phyloP scores from a whole-genome alignment of 2,329 filamentous ascomycete genomes.

The Aspergillus sp. region DNA sequence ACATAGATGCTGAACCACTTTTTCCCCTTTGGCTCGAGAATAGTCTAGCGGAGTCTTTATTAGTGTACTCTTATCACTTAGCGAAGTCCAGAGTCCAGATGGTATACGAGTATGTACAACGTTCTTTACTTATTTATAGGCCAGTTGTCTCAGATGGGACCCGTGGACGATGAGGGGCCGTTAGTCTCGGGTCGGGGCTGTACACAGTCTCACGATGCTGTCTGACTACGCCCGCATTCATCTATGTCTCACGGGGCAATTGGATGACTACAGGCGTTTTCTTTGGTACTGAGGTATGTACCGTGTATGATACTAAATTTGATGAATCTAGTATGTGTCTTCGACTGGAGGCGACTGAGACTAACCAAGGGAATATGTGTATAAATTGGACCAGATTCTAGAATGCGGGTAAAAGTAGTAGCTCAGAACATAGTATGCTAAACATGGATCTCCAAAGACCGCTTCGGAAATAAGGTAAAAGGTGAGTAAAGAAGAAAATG shows the following conservation, averaged over 20 bases:
- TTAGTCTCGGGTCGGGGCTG: neutral
- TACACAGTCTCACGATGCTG: neutral
- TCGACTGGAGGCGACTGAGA: neutral
- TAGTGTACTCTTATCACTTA: too few species aligned
- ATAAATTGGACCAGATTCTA: slow-evolving; percentile 12
- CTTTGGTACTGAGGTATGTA: neutral
- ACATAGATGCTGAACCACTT: too few species aligned
- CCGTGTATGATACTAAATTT: neutral
- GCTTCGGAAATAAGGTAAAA: slow-evolving; percentile 28
- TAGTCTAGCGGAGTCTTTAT: too few species aligned
- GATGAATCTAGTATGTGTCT: neutral
- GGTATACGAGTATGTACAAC: neutral
- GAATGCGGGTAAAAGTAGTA: slow-evolving; percentile 5
- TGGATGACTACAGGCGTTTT: neutral
- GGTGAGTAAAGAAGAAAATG: slow-evolving; percentile 21
- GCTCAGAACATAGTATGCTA: slow-evolving; percentile 34
- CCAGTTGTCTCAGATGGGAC: neutral
- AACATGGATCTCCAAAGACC: slow-evolving; percentile 34
- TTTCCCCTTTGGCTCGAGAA: too few species aligned
- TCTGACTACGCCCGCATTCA: neutral
- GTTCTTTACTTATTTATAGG: neutral
- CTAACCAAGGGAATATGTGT: neutral
- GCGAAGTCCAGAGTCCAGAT: neutral
- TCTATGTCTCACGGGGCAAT: neutral
- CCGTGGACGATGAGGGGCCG: neutral